Conservation (phyloP, 306 rosid genomes). For the Alnus glutinosa region DNA sequence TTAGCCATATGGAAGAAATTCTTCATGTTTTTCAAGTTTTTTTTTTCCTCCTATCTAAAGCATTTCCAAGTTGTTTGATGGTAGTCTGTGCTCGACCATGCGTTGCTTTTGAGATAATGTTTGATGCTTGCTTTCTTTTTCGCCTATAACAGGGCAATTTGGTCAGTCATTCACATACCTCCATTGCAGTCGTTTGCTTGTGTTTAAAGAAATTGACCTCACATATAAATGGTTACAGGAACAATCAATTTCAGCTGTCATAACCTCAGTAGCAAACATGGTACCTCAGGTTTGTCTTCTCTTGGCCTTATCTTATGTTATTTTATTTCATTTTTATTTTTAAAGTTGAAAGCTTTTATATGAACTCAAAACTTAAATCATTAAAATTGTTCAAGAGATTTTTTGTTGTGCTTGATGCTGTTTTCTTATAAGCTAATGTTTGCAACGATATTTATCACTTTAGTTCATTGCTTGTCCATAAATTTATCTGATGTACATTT, state of each 20-base stretch:
- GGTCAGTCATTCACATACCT: neutral
- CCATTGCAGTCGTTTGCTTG: neutral
- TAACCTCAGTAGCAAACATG: constrained; percentile 76
- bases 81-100: neutral
- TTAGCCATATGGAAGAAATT: neutral
- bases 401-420: neutral
- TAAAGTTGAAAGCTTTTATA: neutral
- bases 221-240: constrained; percentile 59
- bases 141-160: neutral
- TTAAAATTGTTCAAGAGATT: neutral
- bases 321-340: constrained; percentile 3
- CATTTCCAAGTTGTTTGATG: neutral
- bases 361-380: neutral
- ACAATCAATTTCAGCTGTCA: constrained; percentile 77
- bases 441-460: neutral
- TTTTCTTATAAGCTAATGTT: neutral
- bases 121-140: constrained; percentile 5
- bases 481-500: neutral
- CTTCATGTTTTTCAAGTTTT: neutral
- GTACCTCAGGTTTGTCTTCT: constrained; percentile 84
- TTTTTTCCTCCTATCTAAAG: neutral
- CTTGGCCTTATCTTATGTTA: neutral
- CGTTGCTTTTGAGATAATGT: neutral
- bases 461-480: neutral
- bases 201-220: constrained; percentile 2